Evolutionary conservation across 805 yeast species (phyloP), one percentile per base, ranked within the genome.

Genomic region (Candida qinlingensis): DNA sequence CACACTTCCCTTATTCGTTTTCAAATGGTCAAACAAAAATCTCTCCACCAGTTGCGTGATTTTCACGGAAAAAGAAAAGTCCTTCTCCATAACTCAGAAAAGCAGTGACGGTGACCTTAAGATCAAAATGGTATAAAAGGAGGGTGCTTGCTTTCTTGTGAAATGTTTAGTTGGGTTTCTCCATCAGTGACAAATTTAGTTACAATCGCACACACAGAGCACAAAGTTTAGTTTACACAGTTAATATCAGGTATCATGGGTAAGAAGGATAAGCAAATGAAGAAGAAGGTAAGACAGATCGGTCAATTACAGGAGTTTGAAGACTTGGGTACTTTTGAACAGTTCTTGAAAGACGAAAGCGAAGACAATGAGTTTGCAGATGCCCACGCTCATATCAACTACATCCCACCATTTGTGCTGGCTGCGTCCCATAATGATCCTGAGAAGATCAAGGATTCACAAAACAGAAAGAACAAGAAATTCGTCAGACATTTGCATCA

Each of bases 341-440:
- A 74, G 28, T 85, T 72, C 63, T 70, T 85, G 50, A 75, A 81
- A 59, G 87, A 82, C 61, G 91, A 84, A 60, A 79, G 85, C 4
- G 83, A 87, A 76, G 91, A 85, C 64, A 81, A 84, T 53, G 91
- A 85, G 51, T 81, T 77, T 56, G 87, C 81, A 61, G 76, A 81
- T 57, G 69, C 82, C 55, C 85, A 83, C 60, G 86, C 87, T 36
- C 82, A 78, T 53, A 69, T 85, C 51, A 72, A 71, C 44, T 85
- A 85, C 66, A 73, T 79, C 59, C 94, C 94, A 25, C 92, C 92
- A 44, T 85, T 85, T 62, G 77, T 85, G 42, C 55, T 83, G 63
- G 76, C 77, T 54, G 85, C 80, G 49, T 76, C 82, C 52, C 87
- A 82, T 54, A 79, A 81, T 49, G 81, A 84, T 59, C 79, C 81